phyloP scores from a whole-genome alignment of 768 basidiomycete genomes.

The Boletus bicolor region DNA sequence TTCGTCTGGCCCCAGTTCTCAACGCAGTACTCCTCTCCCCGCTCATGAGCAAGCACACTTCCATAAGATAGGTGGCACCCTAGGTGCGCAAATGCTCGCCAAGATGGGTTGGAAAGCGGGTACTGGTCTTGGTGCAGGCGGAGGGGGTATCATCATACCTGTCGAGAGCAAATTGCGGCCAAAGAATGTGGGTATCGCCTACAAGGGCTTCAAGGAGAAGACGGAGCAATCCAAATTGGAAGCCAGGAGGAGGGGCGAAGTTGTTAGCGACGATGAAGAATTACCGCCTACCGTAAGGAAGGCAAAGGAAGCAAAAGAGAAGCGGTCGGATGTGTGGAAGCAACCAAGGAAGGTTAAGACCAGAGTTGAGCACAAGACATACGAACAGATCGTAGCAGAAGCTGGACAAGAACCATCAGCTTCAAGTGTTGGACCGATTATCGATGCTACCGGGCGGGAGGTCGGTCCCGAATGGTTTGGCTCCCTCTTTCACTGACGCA shows the following conservation, averaged over 20 bases:
- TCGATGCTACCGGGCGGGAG: conserved; percentile 92
- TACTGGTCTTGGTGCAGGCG: conserved; percentile 67
- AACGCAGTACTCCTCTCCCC: conserved; percentile 50
- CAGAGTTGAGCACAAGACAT: conserved; percentile 91
- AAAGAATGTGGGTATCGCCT: conserved; percentile 84
- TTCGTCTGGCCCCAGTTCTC: conserved; percentile 40
- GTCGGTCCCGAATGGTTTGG: conserved; percentile 43
- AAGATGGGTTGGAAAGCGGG: conserved; percentile 96
- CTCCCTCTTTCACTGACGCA: conserved; percentile 2
- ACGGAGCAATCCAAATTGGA: conserved; percentile 82
- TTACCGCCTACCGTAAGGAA: conserved; percentile 24
- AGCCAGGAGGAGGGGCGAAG: conserved; percentile 70
- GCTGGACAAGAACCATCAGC: conserved; percentile 59
- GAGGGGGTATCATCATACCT: conserved; percentile 84
- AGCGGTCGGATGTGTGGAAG: conserved; percentile 81
- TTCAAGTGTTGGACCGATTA: conserved; percentile 76
- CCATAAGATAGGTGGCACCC: conserved; percentile 65
- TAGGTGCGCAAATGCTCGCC: conserved; percentile 85
- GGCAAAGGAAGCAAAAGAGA: conserved; percentile 53
- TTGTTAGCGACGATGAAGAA: conserved; percentile 70
- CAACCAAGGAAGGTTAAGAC: conserved; percentile 80
- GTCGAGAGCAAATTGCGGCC: conserved; percentile 83
- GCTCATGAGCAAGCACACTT: conserved; percentile 78
- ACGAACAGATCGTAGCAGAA: conserved; percentile 92
- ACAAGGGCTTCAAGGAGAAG: conserved; percentile 83